phyloP scores from a whole-genome alignment of 768 basidiomycete genomes.

The Neoboletus brunneissimus region DNA sequence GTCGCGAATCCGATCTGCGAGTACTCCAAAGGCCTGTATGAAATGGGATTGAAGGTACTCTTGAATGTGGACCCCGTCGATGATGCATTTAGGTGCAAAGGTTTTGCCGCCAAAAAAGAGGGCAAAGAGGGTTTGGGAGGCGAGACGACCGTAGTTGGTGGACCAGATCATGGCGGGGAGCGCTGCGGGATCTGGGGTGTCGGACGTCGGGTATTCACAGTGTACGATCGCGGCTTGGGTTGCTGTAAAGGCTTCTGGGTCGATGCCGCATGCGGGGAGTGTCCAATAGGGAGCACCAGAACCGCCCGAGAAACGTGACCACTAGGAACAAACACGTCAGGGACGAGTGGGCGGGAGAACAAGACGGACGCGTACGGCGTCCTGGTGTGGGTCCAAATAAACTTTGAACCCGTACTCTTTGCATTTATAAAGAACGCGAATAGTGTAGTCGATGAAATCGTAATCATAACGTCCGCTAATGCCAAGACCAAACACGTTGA shows the following conservation, averaged over 20 bases:
- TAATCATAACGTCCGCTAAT: constrained; percentile 83
- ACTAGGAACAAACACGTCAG: constrained; percentile 42
- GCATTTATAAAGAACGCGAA: constrained; percentile 84
- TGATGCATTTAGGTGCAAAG: constrained; percentile 87
- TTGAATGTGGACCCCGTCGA: constrained; percentile 91
- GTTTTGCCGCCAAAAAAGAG: constrained; percentile 90
- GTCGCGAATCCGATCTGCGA: constrained; percentile 75
- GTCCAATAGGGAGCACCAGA: constrained; percentile 97
- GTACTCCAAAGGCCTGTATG: constrained; percentile 67
- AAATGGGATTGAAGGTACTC: constrained; percentile 80
- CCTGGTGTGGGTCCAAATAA: constrained; percentile 96
- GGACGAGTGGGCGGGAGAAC: not conserved
- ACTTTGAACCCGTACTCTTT: constrained; percentile 90
- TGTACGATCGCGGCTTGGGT: constrained; percentile 87
- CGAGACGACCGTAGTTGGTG: constrained; percentile 90
- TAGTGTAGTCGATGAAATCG: constrained; percentile 89
- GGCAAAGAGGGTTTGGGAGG: constrained; percentile 87
- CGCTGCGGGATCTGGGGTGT: constrained; percentile 60
- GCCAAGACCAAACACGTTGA: not conserved
- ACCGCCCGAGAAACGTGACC: constrained; percentile 94
- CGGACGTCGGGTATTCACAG: constrained; percentile 75
- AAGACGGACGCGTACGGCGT: constrained; percentile 59
- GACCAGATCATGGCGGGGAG: constrained; percentile 97
- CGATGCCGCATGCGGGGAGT: constrained; percentile 82
- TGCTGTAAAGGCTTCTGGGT: constrained; percentile 79